These are phyloP conservation scores for Aspergillus chevalieri DNA, from an alignment of 2,329 filamentous ascomycete species.

Conservation along the genomic window DNA sequence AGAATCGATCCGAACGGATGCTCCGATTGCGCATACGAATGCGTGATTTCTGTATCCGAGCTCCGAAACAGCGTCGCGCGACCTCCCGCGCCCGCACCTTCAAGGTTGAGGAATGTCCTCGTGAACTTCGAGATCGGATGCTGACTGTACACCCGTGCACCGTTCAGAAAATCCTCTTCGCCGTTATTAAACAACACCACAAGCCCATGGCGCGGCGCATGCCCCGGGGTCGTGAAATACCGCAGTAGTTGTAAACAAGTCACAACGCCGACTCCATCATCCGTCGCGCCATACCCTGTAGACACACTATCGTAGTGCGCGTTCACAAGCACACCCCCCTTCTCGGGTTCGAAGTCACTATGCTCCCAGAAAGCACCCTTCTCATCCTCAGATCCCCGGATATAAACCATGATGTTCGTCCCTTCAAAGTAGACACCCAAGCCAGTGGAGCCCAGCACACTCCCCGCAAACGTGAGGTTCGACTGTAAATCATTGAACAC, in stretches of 20 bases:
- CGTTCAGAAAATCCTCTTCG: constrained; percentile 88
- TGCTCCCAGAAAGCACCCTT: constrained; percentile 67
- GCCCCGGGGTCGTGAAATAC: constrained; percentile 69
- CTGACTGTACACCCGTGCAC: constrained; percentile 75
- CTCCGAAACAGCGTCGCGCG: constrained; percentile 80
- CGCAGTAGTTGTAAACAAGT: constrained; percentile 77
- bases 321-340: constrained; percentile 82
- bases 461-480: constrained; percentile 66
- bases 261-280: constrained; percentile 88
- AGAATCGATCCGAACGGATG: constrained; percentile 81
- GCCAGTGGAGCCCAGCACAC: constrained; percentile 30
- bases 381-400: constrained; percentile 72
- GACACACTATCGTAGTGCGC: constrained; percentile 93
- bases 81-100: constrained; percentile 88
- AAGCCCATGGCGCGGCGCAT: constrained; percentile 71
- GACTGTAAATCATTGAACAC: constrained; percentile 74
- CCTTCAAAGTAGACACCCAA: constrained; percentile 77
- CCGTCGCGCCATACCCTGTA: constrained; percentile 86
- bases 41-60: constrained; percentile 79
- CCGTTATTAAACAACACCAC: constrained; percentile 89
- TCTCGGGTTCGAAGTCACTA: constrained; percentile 40
- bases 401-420: constrained; percentile 85
- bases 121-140: constrained; percentile 74
- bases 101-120: constrained; percentile 87
- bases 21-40: constrained; percentile 63